Base-by-base conservation (phyloP, 2,329 filamentous ascomycete species). In the Septoria linicola region DNA sequence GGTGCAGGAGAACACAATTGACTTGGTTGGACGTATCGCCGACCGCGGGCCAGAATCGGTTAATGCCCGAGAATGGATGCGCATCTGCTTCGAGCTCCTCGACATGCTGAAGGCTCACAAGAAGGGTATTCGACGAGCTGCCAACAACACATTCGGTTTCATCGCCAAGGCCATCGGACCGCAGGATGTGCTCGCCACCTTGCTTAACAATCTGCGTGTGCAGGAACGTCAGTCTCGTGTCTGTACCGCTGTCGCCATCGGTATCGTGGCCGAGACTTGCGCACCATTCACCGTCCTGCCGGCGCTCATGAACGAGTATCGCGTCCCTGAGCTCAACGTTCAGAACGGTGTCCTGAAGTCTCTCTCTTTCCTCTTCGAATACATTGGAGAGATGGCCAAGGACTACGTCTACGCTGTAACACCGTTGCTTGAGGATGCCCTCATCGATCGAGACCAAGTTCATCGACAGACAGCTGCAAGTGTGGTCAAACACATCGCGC, bases 61-160 rank as follows among this genome's bases (percentile, higher is more conserved):
- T 68, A 96, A 96, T 67, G 91, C 93, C 11, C 83, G 93, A 66
- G 93, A 99, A 73, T 99, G 93, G 93, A 99, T 99, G 95, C 85
- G 93, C 69, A 99, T 99, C 70, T 99, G 93, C 75, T 99, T 99
- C 72, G 93, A 99, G 75, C 78, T 99, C 47, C 83, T 99, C 23
- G 93, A 99, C 73, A 99, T 99, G 93, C 82, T 99, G 65, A 99
- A 99, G 74, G 93, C 93, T 5, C 93, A 99, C 78, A 99, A 99
- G 76, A 99, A 99, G 80, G 95, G 93, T 59, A 99, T 99, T 62
- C 88, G 93, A 59, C 87, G 93, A 71, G 93, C 93, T 17, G 95
- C 93, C 63, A 99, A 99, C 81, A 99, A 99, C 77, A 99, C 93
- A 0, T 99, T 99, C 65, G 93, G 93, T 70, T 99, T 96, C 80